Evolutionary conservation across 805 yeast species (phyloP), one percentile per base, ranked within the genome.

Genomic region (Candida orba): DNA sequence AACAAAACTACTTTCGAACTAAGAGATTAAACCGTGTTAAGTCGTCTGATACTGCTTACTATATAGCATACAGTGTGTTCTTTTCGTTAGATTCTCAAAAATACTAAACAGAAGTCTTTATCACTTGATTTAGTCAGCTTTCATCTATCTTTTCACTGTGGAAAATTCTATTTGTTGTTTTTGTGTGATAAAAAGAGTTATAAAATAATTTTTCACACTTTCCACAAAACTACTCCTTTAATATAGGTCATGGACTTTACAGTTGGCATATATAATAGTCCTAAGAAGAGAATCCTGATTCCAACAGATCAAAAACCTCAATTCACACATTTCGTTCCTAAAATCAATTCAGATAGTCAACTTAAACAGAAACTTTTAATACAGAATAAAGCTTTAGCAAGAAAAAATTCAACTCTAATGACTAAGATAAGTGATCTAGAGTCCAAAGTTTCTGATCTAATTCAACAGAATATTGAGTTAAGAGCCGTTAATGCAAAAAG

Each of bases 341-440:
- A 43, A 22, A 18, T 40, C 9, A 40, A 30, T n/a, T 14, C 48
- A 13, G 42, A 40, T n/a, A 47, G 41, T 15, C 48, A 49, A 8
- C 40, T 58, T n/a, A 61, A 50, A 31, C 50, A 48, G 43, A 59
- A 52, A 10, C 59, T 57, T 44, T 54, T 53, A 36, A 56, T 49
- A 39, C 70, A 61, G 53, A 83, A 83, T 59, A 68, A 67, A 42
- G 71, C 73, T n/a, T 60, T 84, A 24, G 86, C 86, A 1, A 75
- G 70, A 48, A 74, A 72, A 40, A 81, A 79, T 56, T 72, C 82
- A 3, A 57, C 68, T 20, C 63, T 81, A 56, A 66, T 73, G 68
- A 57, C 70, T 33, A 75, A 68, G 49, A 65, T 82, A 23, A 59
- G 72, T 4, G 76, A 71, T 25, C 58, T 84, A 57, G 87, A 81